Percentiles rank a stretch among this genome's conserved stretches.
Evolutionary conservation across 1,284 basidiomycete species (phyloP).

Genomic region (Stygiomarasmius scandens): DNA sequence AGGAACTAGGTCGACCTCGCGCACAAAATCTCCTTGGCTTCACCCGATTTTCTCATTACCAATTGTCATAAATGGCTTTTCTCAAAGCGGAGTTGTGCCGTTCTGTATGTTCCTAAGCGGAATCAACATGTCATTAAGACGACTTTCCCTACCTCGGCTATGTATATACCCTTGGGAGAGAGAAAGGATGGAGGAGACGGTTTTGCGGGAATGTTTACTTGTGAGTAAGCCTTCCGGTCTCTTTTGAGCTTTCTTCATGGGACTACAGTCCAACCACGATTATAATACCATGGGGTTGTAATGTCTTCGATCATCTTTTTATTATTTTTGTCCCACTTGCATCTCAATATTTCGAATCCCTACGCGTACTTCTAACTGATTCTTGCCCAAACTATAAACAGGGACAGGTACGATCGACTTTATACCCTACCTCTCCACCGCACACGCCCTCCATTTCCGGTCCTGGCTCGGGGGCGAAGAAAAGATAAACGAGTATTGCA

Average conservation of each 20-base stretch:
- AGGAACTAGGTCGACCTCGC: conserved; percentile 31
- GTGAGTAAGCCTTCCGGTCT: conserved; percentile 68
- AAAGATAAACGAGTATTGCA: conserved; percentile 77
- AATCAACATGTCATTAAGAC: conserved; percentile 81
- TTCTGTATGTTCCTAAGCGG: conserved; percentile 78
- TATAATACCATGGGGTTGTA: conserved; percentile 24
- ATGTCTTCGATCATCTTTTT: conserved; percentile 15
- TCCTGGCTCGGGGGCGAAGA: conserved; percentile 83
- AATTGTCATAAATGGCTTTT: conserved; percentile 88
- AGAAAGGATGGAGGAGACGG: conserved; percentile 46
- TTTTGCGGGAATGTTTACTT: conserved; percentile 28
- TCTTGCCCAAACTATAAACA: conserved; percentile 31
- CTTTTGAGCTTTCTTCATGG: too few relatives aligned
- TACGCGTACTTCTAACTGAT: too few relatives aligned
- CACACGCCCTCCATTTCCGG: conserved; percentile 75
- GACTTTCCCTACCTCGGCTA: conserved; percentile 72
- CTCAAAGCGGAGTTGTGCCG: conserved; percentile 70
- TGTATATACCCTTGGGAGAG: conserved; percentile 52
- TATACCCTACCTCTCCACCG: conserved; percentile 55
- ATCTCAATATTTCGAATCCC: too few relatives aligned
- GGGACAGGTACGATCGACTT: conserved; percentile 76
- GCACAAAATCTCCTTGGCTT: conserved; percentile 42
- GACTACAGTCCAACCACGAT: too few relatives aligned
- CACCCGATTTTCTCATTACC: conserved; percentile 82
- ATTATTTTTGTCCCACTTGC: conserved; percentile 4